Evolutionary conservation across 257 asterid genomes (phyloP).

Genomic region (Perilla frutescens): DNA sequence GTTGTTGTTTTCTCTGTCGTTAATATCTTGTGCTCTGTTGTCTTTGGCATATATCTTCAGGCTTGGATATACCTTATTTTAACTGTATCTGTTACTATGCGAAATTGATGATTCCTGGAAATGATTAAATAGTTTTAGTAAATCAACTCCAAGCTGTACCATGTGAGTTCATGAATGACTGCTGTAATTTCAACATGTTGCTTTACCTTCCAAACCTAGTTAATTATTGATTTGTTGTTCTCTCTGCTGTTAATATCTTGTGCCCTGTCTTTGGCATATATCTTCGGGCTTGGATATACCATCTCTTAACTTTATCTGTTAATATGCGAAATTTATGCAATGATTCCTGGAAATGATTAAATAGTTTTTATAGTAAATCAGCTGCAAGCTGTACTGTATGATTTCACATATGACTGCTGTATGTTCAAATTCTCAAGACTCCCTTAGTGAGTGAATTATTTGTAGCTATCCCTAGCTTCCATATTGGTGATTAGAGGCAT

Average conservation of each 20-base stretch:
- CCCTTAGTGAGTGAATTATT: neutral
- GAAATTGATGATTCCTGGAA: neutral
- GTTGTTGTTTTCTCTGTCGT: neutral
- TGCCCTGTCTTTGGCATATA: neutral
- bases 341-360: neutral
- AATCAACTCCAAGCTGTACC: neutral
- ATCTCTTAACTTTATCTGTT: constrained; percentile 16
- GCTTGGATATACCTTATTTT: neutral
- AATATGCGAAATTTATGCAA: neutral
- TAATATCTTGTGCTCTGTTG: neutral
- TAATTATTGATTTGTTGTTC: neutral
- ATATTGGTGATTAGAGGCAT: neutral
- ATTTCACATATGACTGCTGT: constrained; percentile 13
- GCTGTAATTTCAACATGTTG: neutral
- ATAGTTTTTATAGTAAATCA: neutral
- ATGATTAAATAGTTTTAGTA: neutral
- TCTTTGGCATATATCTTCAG: neutral
- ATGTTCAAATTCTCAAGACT: neutral
- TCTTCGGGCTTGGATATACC: neutral
- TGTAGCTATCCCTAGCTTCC: constrained; percentile 4
- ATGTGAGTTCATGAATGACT: constrained; percentile 19
- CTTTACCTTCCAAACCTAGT: neutral
- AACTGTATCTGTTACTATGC: neutral
- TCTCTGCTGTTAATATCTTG: neutral
- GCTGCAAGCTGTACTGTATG: constrained; percentile 11